phyloP scores from a whole-genome alignment of 2,329 filamentous ascomycete genomes.

The Aspergillus sp. region DNA sequence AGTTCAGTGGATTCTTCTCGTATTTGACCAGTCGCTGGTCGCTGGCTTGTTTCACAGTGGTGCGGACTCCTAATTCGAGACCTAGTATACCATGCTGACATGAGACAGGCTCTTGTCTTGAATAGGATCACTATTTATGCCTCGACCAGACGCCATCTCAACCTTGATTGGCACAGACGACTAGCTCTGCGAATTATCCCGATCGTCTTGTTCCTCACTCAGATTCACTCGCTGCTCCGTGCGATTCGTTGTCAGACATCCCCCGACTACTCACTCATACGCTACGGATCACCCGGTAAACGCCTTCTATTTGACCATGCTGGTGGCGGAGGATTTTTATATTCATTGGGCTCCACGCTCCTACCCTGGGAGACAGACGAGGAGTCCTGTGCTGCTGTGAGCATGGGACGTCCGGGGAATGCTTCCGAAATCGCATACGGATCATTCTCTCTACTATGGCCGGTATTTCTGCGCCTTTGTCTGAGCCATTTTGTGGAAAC shows the following conservation, averaged over 20 bases:
- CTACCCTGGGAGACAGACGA: slow-evolving; percentile 72
- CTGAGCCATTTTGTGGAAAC: slow-evolving; percentile 86
- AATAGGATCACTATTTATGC: slow-evolving; percentile 94
- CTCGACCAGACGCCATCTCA: slow-evolving; percentile 77
- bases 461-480: slow-evolving; percentile 52
- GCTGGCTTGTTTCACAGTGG: slow-evolving; percentile 77
- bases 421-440: slow-evolving; percentile 62
- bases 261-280: slow-evolving; percentile 64
- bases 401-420: slow-evolving; percentile 62
- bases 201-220: slow-evolving; percentile 65
- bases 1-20: slow-evolving; percentile 80
- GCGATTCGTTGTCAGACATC: slow-evolving; percentile 92
- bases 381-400: slow-evolving; percentile 69
- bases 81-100: slow-evolving; percentile 9
- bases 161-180: slow-evolving; percentile 69
- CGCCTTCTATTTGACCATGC: slow-evolving; percentile 67
- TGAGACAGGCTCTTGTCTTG: slow-evolving; percentile 67
- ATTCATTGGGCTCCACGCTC: slow-evolving; percentile 67
- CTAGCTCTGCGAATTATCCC: slow-evolving; percentile 68
- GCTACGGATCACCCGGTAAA: slow-evolving; percentile 66
- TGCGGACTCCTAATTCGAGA: slow-evolving; percentile 30
- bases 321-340: slow-evolving; percentile 66
- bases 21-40: slow-evolving; percentile 94
- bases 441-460: slow-evolving; percentile 67
- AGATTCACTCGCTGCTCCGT: slow-evolving; percentile 70